Percentiles rank a stretch among this genome's conserved stretches.
Evolutionary conservation across 2,329 filamentous ascomycete genomes (phyloP).

Genomic region (Sodiomyces alkalinus): DNA sequence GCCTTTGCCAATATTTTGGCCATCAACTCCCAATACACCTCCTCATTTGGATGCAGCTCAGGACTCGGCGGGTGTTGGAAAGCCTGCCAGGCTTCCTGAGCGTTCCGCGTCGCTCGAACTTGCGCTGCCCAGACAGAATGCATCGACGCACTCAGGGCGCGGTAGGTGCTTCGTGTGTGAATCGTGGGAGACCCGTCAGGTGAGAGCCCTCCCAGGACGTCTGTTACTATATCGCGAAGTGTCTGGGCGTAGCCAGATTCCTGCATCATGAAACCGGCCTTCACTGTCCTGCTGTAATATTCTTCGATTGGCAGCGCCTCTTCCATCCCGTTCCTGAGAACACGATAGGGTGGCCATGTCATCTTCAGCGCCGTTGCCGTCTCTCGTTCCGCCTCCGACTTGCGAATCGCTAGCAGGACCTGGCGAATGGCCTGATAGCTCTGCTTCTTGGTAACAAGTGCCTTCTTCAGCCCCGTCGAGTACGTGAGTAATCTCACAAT

Average conservation of each 20-base stretch:
- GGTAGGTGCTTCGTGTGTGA: slow-evolving; percentile 21
- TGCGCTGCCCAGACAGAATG: slow-evolving; percentile 34
- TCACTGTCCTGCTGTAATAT: slow-evolving; percentile 36
- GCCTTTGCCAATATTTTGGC: slow-evolving; percentile 31
- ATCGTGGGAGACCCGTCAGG: slow-evolving; percentile 39
- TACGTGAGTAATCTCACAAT: slow-evolving; percentile 37
- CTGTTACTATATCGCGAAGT: slow-evolving; percentile 30
- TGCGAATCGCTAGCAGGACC: slow-evolving; percentile 37
- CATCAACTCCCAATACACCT: slow-evolving; percentile 46
- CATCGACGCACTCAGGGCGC: slow-evolving; percentile 2
- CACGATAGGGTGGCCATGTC: slow-evolving; percentile 46
- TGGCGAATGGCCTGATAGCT: slow-evolving; percentile 39
- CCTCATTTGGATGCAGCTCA: slow-evolving; percentile 18
- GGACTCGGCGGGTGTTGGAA: slow-evolving; percentile 23
- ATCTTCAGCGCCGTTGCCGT: slow-evolving; percentile 31
- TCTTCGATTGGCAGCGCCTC: slow-evolving; percentile 34
- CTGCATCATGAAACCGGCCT: slow-evolving; percentile 36
- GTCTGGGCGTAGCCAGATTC: slow-evolving; percentile 38
- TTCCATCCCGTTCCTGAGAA: slow-evolving; percentile 43
- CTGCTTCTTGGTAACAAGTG: slow-evolving; percentile 31
- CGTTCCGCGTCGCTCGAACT: slow-evolving; percentile 43
- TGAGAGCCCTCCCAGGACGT: slow-evolving; percentile 36
- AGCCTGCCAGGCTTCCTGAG: slow-evolving; percentile 43
- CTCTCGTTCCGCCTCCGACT: slow-evolving; percentile 32
- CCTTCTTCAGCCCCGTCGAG: slow-evolving; percentile 30